Evolutionary conservation across 2,329 filamentous ascomycete genomes (phyloP).

Genomic region (Alternaria solani): DNA sequence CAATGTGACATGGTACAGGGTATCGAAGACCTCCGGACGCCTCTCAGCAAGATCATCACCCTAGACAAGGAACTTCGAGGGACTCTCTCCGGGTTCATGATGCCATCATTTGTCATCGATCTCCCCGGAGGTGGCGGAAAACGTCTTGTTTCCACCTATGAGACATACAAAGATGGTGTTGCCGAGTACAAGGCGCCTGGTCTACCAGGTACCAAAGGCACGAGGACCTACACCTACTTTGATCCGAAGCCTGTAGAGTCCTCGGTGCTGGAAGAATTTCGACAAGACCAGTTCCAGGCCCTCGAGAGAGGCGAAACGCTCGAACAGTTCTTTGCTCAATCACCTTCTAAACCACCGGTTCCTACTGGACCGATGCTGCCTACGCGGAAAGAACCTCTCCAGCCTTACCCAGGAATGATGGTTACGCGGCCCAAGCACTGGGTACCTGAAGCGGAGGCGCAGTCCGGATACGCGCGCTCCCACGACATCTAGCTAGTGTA

Average conservation of each 20-base stretch:
- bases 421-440: background rate
- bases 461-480: background rate
- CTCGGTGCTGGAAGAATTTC: slow-evolving; percentile 16
- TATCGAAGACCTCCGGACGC: slow-evolving; percentile 69
- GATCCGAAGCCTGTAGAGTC: slow-evolving; percentile 55
- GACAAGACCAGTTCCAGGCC: slow-evolving; percentile 16
- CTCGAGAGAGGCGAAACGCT: slow-evolving; percentile 19
- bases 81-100: slow-evolving; percentile 69
- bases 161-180: slow-evolving; percentile 65
- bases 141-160: slow-evolving; percentile 63
- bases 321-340: slow-evolving; percentile 15
- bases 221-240: slow-evolving; percentile 63
- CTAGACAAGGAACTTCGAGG: slow-evolving; percentile 67
- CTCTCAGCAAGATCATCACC: slow-evolving; percentile 65
- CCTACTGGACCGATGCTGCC: background rate
- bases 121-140: slow-evolving; percentile 71
- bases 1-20: slow-evolving; percentile 69
- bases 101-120: slow-evolving; percentile 69
- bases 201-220: slow-evolving; percentile 53
- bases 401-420: slow-evolving; percentile 1
- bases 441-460: background rate
- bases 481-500: background rate
- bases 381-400: background rate
- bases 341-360: background rate
- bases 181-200: slow-evolving; percentile 66